Conservation (phyloP, 495 filamentous ascomycete genomes). For the Aspergillus heteromorphus region DNA sequence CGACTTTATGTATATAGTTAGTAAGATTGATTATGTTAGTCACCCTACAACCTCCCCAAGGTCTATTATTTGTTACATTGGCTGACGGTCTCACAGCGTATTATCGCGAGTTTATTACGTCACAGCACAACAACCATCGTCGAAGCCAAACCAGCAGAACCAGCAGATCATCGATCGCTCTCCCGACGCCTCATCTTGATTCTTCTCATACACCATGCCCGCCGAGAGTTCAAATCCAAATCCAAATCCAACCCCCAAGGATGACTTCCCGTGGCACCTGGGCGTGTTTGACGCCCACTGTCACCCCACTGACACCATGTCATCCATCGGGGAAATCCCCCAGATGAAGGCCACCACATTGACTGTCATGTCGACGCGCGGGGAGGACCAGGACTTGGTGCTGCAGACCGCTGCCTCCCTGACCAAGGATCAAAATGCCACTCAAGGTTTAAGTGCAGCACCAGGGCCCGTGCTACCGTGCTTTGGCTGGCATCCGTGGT, state of each 20-base stretch:
- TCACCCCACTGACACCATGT: conserved; percentile 96
- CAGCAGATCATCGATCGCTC: background rate
- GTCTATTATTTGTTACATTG: too few relatives aligned
- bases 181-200: background rate
- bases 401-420: conserved; percentile 53
- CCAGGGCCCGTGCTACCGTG: conserved; percentile 57
- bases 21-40: too few relatives aligned
- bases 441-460: conserved; percentile 18
- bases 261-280: conserved; percentile 72
- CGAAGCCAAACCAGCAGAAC: background rate
- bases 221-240: conserved; percentile 11
- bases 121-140: conserved; percentile 1
- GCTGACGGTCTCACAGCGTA: too few relatives aligned
- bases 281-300: conserved; percentile 92
- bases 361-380: conserved; percentile 85
- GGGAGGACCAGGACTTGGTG: conserved; percentile 83
- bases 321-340: conserved; percentile 59
- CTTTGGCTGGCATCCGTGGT: conserved; percentile 99
- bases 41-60: too few relatives aligned
- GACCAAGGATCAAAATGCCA: conserved; percentile 25
- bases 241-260: too few relatives aligned
- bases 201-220: conserved; percentile 10
- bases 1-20: too few relatives aligned
- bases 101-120: conserved; percentile 6
- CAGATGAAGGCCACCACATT: conserved; percentile 71